phyloP scores from a whole-genome alignment of 257 asterid genomes.

The Nyctanthes arbortristis region DNA sequence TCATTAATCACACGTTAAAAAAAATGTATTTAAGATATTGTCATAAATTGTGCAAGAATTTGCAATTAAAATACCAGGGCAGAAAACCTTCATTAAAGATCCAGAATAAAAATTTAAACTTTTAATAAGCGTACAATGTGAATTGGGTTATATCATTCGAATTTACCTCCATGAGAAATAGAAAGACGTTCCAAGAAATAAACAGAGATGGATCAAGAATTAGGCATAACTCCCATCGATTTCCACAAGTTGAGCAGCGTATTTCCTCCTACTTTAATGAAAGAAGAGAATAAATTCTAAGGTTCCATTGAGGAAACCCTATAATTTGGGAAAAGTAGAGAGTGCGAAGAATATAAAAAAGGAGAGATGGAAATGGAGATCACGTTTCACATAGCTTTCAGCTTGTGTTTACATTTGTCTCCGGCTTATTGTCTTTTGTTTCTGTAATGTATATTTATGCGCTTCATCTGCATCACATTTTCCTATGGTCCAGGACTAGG shows the following conservation, averaged over 20 bases:
- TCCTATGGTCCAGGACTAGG: too few species aligned
- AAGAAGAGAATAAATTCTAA: slow-evolving; percentile 29
- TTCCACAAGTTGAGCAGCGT: slow-evolving; percentile 20
- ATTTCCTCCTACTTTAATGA: slow-evolving; percentile 27
- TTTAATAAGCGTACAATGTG: neutral
- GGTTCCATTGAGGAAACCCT: slow-evolving; percentile 42
- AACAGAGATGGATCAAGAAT: slow-evolving; percentile 36
- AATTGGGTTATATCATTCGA: neutral
- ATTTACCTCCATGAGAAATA: slow-evolving; percentile 42
- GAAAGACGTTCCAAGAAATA: slow-evolving; percentile 23
- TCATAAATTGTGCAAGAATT: neutral
- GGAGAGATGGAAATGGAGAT: slow-evolving; percentile 44
- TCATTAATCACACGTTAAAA: neutral
- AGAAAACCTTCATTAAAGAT: neutral
- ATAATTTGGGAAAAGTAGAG: slow-evolving; percentile 28
- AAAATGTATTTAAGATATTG: neutral
- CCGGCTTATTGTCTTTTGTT: too few species aligned
- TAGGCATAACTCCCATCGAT: slow-evolving; percentile 41
- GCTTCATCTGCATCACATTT: too few species aligned
- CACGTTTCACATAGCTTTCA: slow-evolving; percentile 30
- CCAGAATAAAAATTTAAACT: neutral
- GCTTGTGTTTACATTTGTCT: neutral
- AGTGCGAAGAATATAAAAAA: slow-evolving; percentile 17
- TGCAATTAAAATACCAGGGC: neutral
- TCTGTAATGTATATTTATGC: slow-evolving; percentile 29